phyloP scores from a whole-genome alignment of 495 filamentous ascomycete genomes.

The Aspergillus indologenus region DNA sequence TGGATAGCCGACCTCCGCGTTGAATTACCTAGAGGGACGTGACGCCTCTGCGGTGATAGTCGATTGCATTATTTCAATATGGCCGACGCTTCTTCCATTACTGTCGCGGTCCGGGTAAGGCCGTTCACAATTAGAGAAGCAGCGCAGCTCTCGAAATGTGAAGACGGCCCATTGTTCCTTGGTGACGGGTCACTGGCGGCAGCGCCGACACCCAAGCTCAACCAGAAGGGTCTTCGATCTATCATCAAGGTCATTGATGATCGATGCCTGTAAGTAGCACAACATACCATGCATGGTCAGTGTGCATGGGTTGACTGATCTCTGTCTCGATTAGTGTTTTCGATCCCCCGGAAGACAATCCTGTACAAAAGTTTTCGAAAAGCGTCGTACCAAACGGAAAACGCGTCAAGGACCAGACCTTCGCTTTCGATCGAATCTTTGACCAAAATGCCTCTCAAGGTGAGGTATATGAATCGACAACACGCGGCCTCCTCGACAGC shows the following conservation, averaged over 20 bases:
- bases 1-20: conserved; percentile 17
- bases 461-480: conserved; percentile 95
- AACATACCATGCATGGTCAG: background rate
- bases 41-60: conserved; percentile 1
- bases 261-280: conserved; percentile 75
- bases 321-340: conserved; percentile 65
- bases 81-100: conserved; percentile 69
- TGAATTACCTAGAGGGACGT: conserved; percentile 13
- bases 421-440: conserved; percentile 94
- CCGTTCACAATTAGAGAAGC: conserved; percentile 77
- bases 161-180: conserved; percentile 87
- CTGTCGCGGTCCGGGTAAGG: conserved; percentile 76
- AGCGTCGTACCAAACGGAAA: conserved; percentile 82
- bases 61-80: conserved; percentile 32
- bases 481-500: conserved; percentile 82
- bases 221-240: conserved; percentile 79
- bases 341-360: conserved; percentile 94
- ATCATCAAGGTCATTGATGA: conserved; percentile 97
- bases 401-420: conserved; percentile 95
- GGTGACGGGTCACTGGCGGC: conserved; percentile 91
- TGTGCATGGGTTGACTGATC: conserved; percentile 14
- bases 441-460: conserved; percentile 91
- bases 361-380: conserved; percentile 85
- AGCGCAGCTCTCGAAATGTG: conserved; percentile 66
- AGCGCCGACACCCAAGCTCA: conserved; percentile 75